phyloP scores from a whole-genome alignment of 208 protist species.

The Trypanosoma brucei region DNA sequence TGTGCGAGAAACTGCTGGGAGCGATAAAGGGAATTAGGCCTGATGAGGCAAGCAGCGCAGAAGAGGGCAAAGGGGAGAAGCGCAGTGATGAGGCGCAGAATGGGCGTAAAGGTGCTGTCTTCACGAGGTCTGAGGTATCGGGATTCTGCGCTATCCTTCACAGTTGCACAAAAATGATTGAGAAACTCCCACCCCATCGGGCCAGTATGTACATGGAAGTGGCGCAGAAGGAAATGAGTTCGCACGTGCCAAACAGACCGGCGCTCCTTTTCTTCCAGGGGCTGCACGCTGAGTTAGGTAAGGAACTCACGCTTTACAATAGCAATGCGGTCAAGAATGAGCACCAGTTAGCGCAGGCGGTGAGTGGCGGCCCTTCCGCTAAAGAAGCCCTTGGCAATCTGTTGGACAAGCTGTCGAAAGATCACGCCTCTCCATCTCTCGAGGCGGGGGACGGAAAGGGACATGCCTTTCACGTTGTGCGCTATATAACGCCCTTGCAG shows the following conservation, averaged over 20 bases:
- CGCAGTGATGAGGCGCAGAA: not conserved
- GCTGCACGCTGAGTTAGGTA: conserved; percentile 25
- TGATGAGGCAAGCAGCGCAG: conserved; percentile 1
- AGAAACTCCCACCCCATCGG: conserved; percentile 41
- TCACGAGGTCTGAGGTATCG: conserved; percentile 30
- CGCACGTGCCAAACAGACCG: conserved; percentile 28
- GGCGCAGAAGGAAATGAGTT: conserved; percentile 31
- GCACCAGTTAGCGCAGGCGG: not conserved
- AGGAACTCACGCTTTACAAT: conserved; percentile 13
- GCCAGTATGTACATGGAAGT: conserved; percentile 49
- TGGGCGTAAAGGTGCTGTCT: not conserved
- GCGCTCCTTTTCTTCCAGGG: conserved; percentile 49
- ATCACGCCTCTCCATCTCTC: conserved; percentile 17
- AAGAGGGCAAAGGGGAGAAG: not conserved
- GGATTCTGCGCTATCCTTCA: conserved; percentile 48
- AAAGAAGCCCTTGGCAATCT: conserved; percentile 47
- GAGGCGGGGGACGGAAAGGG: conserved; percentile 16
- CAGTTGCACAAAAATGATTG: conserved; percentile 48
- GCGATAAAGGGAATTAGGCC: conserved; percentile 27
- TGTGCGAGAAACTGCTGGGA: conserved; percentile 25
- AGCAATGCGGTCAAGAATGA: conserved; percentile 13
- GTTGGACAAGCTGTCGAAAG: conserved; percentile 37
- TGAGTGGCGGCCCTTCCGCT: conserved; percentile 5
- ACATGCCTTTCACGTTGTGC: conserved; percentile 7
- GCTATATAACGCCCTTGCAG: conserved; percentile 18